A percentile compares a stretch with the other conserved stretches of the same genome.
Conservation (phyloP, 2,329 filamentous ascomycete species). For the Apiospora arundinis region DNA sequence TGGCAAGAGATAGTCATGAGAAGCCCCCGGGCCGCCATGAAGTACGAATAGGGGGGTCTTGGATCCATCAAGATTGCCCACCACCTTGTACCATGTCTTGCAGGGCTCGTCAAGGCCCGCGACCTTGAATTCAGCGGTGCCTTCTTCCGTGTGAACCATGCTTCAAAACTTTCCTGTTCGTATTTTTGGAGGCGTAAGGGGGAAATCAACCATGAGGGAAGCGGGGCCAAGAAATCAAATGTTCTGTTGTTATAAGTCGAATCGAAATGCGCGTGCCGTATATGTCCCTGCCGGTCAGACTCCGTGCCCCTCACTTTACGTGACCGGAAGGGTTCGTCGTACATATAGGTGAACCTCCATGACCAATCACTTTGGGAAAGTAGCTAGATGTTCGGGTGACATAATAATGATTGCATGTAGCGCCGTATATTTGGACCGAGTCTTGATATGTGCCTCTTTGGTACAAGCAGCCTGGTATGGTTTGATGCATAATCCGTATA, state of each 20-base stretch:
- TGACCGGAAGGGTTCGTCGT: no score
- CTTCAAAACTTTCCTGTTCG: neutral
- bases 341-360: no score
- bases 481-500: no score
- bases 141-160: neutral
- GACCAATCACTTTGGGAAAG: no score
- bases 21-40: slow-evolving; percentile 44
- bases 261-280: neutral
- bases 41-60: slow-evolving; percentile 32
- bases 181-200: neutral
- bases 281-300: neutral
- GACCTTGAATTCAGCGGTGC: neutral
- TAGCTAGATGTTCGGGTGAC: no score
- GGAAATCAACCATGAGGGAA: neutral
- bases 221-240: neutral
- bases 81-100: slow-evolving; percentile 33
- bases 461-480: no score
- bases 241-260: neutral
- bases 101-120: slow-evolving; percentile 21
- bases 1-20: slow-evolving; percentile 49
- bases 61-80: slow-evolving; percentile 30
- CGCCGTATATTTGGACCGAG: no score
- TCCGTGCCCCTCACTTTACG: neutral
- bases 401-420: no score
- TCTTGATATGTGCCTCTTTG: no score